Evolutionary conservation across 2,329 filamentous ascomycete species (phyloP), one percentile per base, ranked within the genome.

Genomic region (Amylocarpus encephaloides): DNA sequence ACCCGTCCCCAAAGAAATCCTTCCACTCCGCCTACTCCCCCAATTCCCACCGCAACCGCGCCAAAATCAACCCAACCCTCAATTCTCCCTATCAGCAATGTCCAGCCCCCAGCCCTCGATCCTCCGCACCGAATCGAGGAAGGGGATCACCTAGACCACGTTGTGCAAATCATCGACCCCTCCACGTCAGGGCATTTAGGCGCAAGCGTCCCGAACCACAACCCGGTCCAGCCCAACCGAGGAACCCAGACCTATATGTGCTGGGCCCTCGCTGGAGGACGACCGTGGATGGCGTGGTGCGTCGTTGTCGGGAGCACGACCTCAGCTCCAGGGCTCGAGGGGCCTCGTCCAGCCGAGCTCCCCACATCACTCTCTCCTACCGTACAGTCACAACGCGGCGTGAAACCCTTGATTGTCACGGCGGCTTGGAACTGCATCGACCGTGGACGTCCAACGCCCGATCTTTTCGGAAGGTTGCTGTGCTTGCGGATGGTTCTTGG

Each of bases 141-240:
- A 26, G 13, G 12, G 36, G 26, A 39, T 38, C 15, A 26, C 6
- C 36, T 32, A 19, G 36, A 46, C 33, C 43, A 46, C 43, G 43
- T 46, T 46, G 43, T 46, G 16, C 35, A 36, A 16, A 47, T 16
- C 16, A n/a, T 6, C 22, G 1, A 6, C 19, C 26, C 19, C 13
- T 9, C 15, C 12, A 40, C 40, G 44, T n/a, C 44, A 47, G n/a
- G 15, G 18, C 44, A 32, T 47, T 47, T 47, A 47, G 44, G 44
- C 44, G 35, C 35, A 18, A 47, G 22, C 22, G 11, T 47, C 7
- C 44, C 44, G 44, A 47, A 47, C 22, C 44, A 47, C n/a, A 47
- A 33, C 34, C 44, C 35, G 44, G 44, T 47, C 32, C 44, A 47
- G 34, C 35, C 38, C 44, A 47, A 16, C 44, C 44, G 44, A 47